Conservation (phyloP, 169 alveolate genomes). For the Cryptosporidium sp. region DNA sequence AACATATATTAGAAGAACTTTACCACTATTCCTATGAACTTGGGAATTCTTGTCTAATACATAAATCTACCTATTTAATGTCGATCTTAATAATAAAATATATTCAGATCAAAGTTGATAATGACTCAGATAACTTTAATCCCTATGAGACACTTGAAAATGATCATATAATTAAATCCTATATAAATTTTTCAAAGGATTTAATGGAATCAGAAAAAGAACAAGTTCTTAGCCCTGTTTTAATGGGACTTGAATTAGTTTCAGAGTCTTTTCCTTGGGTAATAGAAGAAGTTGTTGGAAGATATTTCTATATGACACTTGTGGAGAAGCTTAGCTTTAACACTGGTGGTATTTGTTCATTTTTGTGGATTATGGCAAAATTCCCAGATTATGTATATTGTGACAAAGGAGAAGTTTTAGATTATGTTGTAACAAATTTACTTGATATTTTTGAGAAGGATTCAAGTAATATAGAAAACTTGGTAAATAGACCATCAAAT, state of each 20-base stretch:
- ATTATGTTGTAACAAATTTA: constrained; percentile 10
- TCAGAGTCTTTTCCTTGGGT: constrained; percentile 45
- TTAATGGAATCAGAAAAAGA: constrained; percentile 35
- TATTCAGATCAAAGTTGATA: constrained; percentile 9
- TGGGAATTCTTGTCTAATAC: neutral
- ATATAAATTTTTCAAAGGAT: constrained; percentile 13
- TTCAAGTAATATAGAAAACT: neutral
- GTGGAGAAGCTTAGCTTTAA: constrained; percentile 31
- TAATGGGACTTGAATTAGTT: constrained; percentile 33
- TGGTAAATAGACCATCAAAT: neutral
- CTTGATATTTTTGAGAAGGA: constrained; percentile 31
- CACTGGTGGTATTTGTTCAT: constrained; percentile 34
- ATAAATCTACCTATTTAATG: constrained; percentile 34
- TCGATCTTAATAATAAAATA: constrained; percentile 21
- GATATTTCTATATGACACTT: neutral
- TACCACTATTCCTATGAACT: constrained; percentile 54
- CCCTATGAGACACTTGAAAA: constrained; percentile 1
- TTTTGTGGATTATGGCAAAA: constrained; percentile 52
- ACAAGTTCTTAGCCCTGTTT: constrained; percentile 11
- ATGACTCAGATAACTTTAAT: neutral
- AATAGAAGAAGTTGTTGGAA: neutral
- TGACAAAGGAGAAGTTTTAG: constrained; percentile 13
- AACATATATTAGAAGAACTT: constrained; percentile 36
- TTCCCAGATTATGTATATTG: constrained; percentile 27
- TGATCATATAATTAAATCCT: neutral